phyloP scores from a whole-genome alignment of 140 eudicot genomes.

The Oenanthe javanica region DNA sequence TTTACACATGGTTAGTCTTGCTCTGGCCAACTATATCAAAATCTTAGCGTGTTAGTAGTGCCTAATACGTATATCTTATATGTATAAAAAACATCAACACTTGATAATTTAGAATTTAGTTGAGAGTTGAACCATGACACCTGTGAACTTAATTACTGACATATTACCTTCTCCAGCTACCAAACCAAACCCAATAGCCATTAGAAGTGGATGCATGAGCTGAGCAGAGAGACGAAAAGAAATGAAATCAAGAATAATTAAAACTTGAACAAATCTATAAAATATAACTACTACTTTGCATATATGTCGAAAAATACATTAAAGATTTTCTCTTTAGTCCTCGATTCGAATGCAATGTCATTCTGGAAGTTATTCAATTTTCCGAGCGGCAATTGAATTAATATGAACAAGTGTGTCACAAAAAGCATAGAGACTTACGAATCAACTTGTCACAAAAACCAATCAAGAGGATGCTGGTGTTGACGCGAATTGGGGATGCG shows the following conservation, averaged over 20 bases:
- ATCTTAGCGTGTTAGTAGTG: not conserved
- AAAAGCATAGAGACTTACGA: too few species aligned
- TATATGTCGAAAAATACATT: slow-evolving; percentile 26
- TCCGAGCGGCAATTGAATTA: too few species aligned
- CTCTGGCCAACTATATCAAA: not conserved
- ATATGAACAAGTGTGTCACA: too few species aligned
- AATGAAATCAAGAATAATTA: not conserved
- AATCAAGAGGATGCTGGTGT: too few species aligned
- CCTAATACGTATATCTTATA: not conserved
- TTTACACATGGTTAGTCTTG: not conserved
- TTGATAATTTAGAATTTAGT: not conserved
- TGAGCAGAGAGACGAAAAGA: slow-evolving; percentile 22
- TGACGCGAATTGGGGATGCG: too few species aligned
- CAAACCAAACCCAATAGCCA: slow-evolving; percentile 55
- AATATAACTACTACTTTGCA: not conserved
- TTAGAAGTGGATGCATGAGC: slow-evolving; percentile 62
- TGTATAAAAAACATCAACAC: not conserved
- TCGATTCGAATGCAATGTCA: slow-evolving; percentile 58
- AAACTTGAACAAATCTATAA: not conserved
- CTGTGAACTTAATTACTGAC: not conserved
- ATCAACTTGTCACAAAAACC: too few species aligned
- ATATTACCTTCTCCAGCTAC: slow-evolving; percentile 62
- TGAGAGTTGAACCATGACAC: not conserved
- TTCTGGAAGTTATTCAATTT: slow-evolving; percentile 23
- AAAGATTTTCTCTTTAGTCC: slow-evolving; percentile 37